Percentiles rank a stretch among this genome's conserved stretches.
These are phyloP conservation scores for Hanseniaspora taiwanica DNA, from an alignment of 805 yeast genomes.

Conservation along the genomic window DNA sequence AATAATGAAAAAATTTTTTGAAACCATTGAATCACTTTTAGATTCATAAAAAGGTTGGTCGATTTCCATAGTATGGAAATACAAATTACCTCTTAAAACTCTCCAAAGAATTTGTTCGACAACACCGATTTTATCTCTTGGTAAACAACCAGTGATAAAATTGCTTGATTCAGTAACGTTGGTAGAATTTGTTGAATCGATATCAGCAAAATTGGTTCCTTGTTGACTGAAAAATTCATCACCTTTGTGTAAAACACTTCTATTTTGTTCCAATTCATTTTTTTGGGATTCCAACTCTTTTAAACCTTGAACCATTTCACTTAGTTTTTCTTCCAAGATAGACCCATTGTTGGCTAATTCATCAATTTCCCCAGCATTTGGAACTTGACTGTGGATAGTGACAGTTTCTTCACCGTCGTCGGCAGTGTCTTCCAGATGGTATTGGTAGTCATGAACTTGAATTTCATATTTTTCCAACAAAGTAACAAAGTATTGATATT, in stretches of 20 bases:
- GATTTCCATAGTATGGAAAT: slow-evolving; percentile 44
- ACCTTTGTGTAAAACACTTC: slow-evolving; percentile 37
- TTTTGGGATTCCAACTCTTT: slow-evolving; percentile 44
- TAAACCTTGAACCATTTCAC: slow-evolving; percentile 56
- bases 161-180: slow-evolving; percentile 24
- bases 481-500: slow-evolving; percentile 42
- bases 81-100: slow-evolving; percentile 59
- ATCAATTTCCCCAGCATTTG: slow-evolving; percentile 54
- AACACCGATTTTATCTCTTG: slow-evolving; percentile 43
- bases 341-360: slow-evolving; percentile 50
- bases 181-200: slow-evolving; percentile 9
- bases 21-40: slow-evolving; percentile 33
- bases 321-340: slow-evolving; percentile 58
- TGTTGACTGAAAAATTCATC: slow-evolving; percentile 32
- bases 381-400: slow-evolving; percentile 9
- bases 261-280: slow-evolving; percentile 48
- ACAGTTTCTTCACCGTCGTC: slow-evolving; percentile 21
- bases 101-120: slow-evolving; percentile 65
- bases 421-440: slow-evolving; percentile 9
- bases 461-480: slow-evolving; percentile 40
- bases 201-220: slow-evolving; percentile 3
- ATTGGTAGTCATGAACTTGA: slow-evolving; percentile 23
- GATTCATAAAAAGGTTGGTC: slow-evolving; percentile 41
- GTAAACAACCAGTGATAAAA: slow-evolving; percentile 54
- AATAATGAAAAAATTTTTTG: slow-evolving; percentile 50